Conservation (phyloP, 2,329 filamentous ascomycete genomes). For the Apiospora sp. region DNA sequence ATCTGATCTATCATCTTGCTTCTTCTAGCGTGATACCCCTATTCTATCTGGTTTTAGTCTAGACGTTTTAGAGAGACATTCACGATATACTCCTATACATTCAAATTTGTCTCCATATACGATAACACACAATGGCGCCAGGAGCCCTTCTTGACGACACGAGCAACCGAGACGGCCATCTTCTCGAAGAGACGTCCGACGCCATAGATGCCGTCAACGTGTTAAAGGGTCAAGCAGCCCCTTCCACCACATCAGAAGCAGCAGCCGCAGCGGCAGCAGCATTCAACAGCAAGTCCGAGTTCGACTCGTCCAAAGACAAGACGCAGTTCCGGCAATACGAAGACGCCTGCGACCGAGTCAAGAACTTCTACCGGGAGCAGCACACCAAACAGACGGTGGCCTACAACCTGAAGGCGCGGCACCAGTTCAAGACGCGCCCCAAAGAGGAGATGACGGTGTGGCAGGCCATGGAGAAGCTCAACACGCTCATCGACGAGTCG, state of each 20-base stretch:
- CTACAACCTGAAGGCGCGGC: slow-evolving; percentile 84
- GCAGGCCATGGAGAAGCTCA: slow-evolving; percentile 92
- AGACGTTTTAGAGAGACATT: not conserved
- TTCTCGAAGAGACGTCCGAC: slow-evolving; percentile 54
- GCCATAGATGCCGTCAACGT: slow-evolving; percentile 64
- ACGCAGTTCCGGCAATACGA: slow-evolving; percentile 83
- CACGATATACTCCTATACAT: not conserved
- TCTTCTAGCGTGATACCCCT: slow-evolving; percentile 9
- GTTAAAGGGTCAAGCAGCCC: slow-evolving; percentile 51
- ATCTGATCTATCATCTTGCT: not conserved
- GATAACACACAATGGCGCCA: slow-evolving; percentile 40
- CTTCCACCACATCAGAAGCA: slow-evolving; percentile 26
- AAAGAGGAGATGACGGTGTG: slow-evolving; percentile 82
- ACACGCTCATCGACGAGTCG: slow-evolving; percentile 88
- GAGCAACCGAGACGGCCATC: slow-evolving; percentile 39
- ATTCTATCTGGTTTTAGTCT: not conserved
- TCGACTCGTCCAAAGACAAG: slow-evolving; percentile 81
- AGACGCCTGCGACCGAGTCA: slow-evolving; percentile 82
- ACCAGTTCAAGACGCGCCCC: slow-evolving; percentile 69
- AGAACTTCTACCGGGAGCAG: slow-evolving; percentile 82
- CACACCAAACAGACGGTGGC: slow-evolving; percentile 78
- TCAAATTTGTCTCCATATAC: not conserved
- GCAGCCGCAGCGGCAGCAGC: slow-evolving; percentile 14
- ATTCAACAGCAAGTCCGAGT: slow-evolving; percentile 63
- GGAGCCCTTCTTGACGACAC: slow-evolving; percentile 40